Evolutionary conservation across 352 stramenopile species (phyloP).

Genomic region (Phytopythium litorale): DNA sequence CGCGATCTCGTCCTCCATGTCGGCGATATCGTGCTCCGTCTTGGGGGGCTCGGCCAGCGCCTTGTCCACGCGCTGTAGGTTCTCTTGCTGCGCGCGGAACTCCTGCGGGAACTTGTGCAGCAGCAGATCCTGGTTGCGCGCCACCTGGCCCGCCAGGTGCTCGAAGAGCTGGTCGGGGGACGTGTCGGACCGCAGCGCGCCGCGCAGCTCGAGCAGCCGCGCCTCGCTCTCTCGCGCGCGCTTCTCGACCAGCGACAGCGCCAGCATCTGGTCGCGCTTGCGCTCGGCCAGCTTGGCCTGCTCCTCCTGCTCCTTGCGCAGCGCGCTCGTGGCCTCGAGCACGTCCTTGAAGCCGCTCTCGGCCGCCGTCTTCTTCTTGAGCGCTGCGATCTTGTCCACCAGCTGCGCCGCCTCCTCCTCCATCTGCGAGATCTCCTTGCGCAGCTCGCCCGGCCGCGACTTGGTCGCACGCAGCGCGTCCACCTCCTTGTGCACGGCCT

Average conservation of each 20-base stretch:
- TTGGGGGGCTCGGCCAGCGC: slow-evolving; percentile 72
- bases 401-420: slow-evolving; percentile 91
- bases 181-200: slow-evolving; percentile 70
- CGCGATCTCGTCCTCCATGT: slow-evolving; percentile 83
- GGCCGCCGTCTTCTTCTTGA: slow-evolving; percentile 84
- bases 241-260: slow-evolving; percentile 82
- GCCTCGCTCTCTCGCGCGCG: slow-evolving; percentile 66
- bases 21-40: slow-evolving; percentile 82
- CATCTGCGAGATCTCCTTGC: slow-evolving; percentile 89
- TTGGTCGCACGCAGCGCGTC: slow-evolving; percentile 79
- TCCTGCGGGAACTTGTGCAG: slow-evolving; percentile 69
- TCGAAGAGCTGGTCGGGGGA: slow-evolving; percentile 87
- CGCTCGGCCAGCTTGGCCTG: slow-evolving; percentile 89
- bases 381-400: slow-evolving; percentile 85
- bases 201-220: slow-evolving; percentile 65
- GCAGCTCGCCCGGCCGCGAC: slow-evolving; percentile 78
- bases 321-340: slow-evolving; percentile 82
- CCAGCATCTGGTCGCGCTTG: slow-evolving; percentile 86
- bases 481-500: slow-evolving; percentile 87
- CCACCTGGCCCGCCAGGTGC: slow-evolving; percentile 75
- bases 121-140: slow-evolving; percentile 68
- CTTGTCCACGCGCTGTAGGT: slow-evolving; percentile 67
- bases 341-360: slow-evolving; percentile 88
- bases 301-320: slow-evolving; percentile 94
- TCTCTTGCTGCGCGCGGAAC: slow-evolving; percentile 74